These are phyloP conservation scores for Heliamphora exappendiculata DNA, from an alignment of 148 eudicot genomes.

Conservation along the genomic window DNA sequence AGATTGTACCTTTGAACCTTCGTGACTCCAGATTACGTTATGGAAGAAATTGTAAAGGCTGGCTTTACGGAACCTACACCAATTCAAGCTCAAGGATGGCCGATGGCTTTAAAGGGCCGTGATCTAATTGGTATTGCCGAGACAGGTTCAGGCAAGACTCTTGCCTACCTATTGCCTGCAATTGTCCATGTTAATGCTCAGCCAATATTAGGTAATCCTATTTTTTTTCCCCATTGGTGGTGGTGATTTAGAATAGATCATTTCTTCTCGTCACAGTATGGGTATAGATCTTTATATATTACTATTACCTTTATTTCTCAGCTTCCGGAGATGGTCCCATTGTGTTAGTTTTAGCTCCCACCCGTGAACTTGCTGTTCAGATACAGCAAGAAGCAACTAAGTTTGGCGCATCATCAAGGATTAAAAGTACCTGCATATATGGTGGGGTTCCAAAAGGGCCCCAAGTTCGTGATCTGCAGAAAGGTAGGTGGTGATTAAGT, in stretches of 20 bases:
- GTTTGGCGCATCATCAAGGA: slow-evolving; percentile 95
- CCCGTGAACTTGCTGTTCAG: slow-evolving; percentile 98
- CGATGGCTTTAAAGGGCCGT: slow-evolving; percentile 97
- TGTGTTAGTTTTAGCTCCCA: slow-evolving; percentile 94
- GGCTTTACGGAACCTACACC: slow-evolving; percentile 97
- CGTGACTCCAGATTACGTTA: slow-evolving; percentile 60
- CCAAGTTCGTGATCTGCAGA: slow-evolving; percentile 99
- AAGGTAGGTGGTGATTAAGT: slow-evolving; percentile 99
- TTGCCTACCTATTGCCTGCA: slow-evolving; percentile 92
- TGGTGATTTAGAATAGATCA: neutral
- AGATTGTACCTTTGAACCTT: neutral
- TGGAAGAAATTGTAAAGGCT: slow-evolving; percentile 86
- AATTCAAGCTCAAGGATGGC: slow-evolving; percentile 99
- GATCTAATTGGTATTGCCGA: slow-evolving; percentile 99
- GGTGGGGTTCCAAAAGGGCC: slow-evolving; percentile 99
- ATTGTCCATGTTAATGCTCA: slow-evolving; percentile 99
- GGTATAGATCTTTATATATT: neutral
- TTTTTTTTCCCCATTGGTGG: neutral
- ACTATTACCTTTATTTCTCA: slow-evolving; percentile 9
- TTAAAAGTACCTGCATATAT: slow-evolving; percentile 97
- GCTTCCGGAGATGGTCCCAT: slow-evolving; percentile 96
- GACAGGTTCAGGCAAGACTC: slow-evolving; percentile 99
- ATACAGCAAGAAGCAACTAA: slow-evolving; percentile 97
- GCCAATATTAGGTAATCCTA: slow-evolving; percentile 66
- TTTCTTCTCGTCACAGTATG: neutral